Percentiles rank a stretch among this genome's conserved stretches.
Evolutionary conservation across 257 asterid genomes (phyloP).

Genomic region (Salvia miltiorrhiza): DNA sequence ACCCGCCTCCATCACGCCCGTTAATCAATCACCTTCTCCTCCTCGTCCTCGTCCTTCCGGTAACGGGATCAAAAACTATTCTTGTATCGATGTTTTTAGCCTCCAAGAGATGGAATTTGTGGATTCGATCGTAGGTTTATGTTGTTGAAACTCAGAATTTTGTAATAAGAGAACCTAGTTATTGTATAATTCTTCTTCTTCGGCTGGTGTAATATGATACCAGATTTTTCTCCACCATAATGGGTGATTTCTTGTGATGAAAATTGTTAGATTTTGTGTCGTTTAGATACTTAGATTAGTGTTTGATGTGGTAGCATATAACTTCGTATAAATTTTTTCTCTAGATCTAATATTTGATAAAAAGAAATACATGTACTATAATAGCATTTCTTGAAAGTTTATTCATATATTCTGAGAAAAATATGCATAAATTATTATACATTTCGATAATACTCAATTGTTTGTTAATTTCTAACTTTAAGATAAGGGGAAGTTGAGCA

Average conservation of each 20-base stretch:
- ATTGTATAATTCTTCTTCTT: constrained; percentile 16
- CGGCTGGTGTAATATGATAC: not conserved
- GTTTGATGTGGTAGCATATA: too few species aligned
- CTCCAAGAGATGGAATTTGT: not conserved
- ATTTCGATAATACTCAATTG: too few species aligned
- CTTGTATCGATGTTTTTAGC: not conserved
- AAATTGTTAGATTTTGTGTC: not conserved
- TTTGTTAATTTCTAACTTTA: too few species aligned
- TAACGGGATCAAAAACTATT: not conserved
- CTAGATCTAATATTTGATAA: too few species aligned
- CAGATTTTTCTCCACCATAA: not conserved
- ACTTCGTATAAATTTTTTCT: too few species aligned
- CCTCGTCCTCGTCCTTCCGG: not conserved
- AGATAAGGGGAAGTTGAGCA: too few species aligned
- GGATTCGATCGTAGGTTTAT: not conserved
- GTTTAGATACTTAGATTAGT: too few species aligned
- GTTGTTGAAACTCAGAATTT: constrained; percentile 13
- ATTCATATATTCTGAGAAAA: too few species aligned
- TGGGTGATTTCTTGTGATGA: not conserved
- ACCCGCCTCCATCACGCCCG: not conserved
- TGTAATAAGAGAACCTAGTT: not conserved
- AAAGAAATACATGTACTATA: too few species aligned
- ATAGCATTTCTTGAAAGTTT: too few species aligned
- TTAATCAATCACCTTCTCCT: not conserved
- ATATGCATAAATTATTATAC: too few species aligned